phyloP scores from a whole-genome alignment of 768 basidiomycete genomes.

The Rhizopogon vulgaris region DNA sequence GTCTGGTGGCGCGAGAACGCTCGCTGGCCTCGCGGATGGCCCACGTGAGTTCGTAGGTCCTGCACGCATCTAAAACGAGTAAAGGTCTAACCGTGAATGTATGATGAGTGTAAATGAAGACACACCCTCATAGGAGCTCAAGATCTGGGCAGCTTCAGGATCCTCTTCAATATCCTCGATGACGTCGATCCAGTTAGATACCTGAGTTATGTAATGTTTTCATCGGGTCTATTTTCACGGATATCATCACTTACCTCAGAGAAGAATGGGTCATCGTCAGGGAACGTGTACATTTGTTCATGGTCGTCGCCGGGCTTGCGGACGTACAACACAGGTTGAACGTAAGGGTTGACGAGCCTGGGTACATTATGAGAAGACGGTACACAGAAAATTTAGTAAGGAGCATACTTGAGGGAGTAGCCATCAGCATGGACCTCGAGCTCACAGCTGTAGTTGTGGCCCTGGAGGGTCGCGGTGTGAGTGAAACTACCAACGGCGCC shows the following conservation, averaged over 20 bases:
- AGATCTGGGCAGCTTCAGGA: constrained; percentile 70
- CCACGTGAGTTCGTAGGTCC: constrained; percentile 91
- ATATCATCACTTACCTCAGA: constrained; percentile 51
- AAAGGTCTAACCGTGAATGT: constrained; percentile 1
- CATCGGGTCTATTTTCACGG: too few species aligned
- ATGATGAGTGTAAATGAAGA: background rate
- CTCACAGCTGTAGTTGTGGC: constrained; percentile 90
- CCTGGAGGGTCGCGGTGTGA: constrained; percentile 88
- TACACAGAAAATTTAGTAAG: background rate
- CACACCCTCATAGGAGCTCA: constrained; percentile 79
- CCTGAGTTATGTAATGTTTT: constrained; percentile 18
- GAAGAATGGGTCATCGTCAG: constrained; percentile 89
- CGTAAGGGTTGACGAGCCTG: constrained; percentile 89
- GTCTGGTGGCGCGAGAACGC: constrained; percentile 45
- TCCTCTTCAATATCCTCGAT: constrained; percentile 89
- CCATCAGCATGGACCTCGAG: constrained; percentile 93
- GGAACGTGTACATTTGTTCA: constrained; percentile 65
- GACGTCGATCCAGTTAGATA: constrained; percentile 83
- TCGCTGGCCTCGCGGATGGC: constrained; percentile 82
- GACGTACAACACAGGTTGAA: constrained; percentile 81
- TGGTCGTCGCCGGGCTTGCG: constrained; percentile 78
- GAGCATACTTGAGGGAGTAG: constrained; percentile 69
- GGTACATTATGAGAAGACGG: constrained; percentile 7
- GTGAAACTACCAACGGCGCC: constrained; percentile 92
- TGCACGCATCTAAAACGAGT: constrained; percentile 60